These are phyloP conservation scores for Scheffersomyces titani DNA, from an alignment of 1,139 yeast genomes.

Conservation along the genomic window DNA sequence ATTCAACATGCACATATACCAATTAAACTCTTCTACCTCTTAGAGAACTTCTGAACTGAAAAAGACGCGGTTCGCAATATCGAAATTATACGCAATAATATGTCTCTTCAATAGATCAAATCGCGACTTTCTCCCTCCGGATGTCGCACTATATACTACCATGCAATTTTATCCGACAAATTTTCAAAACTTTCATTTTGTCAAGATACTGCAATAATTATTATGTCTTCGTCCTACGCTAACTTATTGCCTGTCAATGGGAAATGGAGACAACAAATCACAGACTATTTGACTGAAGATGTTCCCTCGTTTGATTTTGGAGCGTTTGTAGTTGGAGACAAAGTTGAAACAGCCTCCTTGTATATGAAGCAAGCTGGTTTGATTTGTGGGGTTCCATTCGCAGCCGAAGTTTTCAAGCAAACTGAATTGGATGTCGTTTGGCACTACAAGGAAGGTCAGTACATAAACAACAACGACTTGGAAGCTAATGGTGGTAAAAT, in stretches of 20 bases:
- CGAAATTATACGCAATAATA: neutral
- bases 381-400: constrained; percentile 89
- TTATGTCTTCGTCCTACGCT: constrained; percentile 27
- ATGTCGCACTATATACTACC: neutral
- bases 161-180: neutral
- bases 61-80: neutral
- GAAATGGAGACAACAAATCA: constrained; percentile 75
- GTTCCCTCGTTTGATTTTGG: constrained; percentile 95
- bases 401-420: constrained; percentile 79
- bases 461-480: constrained; percentile 45
- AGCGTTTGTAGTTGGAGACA: constrained; percentile 89
- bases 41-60: neutral
- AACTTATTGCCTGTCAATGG: constrained; percentile 75
- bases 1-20: neutral
- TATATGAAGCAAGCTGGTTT: constrained; percentile 82
- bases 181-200: neutral
- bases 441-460: constrained; percentile 70
- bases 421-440: constrained; percentile 73
- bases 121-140: neutral
- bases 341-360: constrained; percentile 68
- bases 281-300: constrained; percentile 79
- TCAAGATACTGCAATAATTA: neutral
- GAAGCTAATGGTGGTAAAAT: constrained; percentile 52
- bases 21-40: neutral
- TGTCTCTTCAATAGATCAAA: neutral